These are phyloP conservation scores for Pseudopediastrum boryanum DNA, from an alignment of 139 green algal species.

Conservation along the genomic window DNA sequence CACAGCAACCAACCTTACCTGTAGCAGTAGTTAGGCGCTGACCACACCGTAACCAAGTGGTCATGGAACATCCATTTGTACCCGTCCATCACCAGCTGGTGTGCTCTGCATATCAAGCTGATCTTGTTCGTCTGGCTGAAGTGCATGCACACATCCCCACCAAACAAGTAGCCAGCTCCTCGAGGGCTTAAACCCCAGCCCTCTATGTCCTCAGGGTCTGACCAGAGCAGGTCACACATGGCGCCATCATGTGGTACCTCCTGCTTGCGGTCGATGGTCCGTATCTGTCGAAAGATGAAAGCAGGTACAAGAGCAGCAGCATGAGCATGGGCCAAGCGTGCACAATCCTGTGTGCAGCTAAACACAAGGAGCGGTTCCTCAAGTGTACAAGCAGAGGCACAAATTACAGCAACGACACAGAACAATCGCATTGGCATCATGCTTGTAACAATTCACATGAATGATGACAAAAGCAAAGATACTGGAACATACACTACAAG, in stretches of 20 bases:
- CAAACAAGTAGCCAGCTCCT: constrained; percentile 95
- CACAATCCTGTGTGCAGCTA: too few relatives aligned
- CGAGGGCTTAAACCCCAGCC: constrained; percentile 91
- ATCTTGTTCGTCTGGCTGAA: constrained; percentile 91
- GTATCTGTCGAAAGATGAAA: constrained; percentile 86
- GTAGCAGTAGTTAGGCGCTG: constrained; percentile 99
- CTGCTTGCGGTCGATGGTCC: constrained; percentile 97
- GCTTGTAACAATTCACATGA: too few relatives aligned
- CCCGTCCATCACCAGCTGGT: constrained; percentile 99
- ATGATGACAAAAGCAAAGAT: too few relatives aligned
- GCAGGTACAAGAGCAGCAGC: too few relatives aligned
- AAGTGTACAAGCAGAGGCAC: too few relatives aligned
- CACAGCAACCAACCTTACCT: constrained; percentile 62
- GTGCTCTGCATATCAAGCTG: constrained; percentile 66
- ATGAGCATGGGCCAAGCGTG: too few relatives aligned
- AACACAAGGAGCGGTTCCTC: too few relatives aligned
- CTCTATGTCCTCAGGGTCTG: constrained; percentile 97
- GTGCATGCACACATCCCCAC: constrained; percentile 83
- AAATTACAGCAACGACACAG: too few relatives aligned
- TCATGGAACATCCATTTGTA: constrained; percentile 99
- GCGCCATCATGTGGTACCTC: constrained; percentile 98
- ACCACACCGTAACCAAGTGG: constrained; percentile 97
- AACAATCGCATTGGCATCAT: too few relatives aligned
- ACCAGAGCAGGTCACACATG: constrained; percentile 99
- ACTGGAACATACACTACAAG: too few relatives aligned